These are phyloP conservation scores for Acer campestre DNA, from an alignment of 345 rosid genomes.

Conservation along the genomic window DNA sequence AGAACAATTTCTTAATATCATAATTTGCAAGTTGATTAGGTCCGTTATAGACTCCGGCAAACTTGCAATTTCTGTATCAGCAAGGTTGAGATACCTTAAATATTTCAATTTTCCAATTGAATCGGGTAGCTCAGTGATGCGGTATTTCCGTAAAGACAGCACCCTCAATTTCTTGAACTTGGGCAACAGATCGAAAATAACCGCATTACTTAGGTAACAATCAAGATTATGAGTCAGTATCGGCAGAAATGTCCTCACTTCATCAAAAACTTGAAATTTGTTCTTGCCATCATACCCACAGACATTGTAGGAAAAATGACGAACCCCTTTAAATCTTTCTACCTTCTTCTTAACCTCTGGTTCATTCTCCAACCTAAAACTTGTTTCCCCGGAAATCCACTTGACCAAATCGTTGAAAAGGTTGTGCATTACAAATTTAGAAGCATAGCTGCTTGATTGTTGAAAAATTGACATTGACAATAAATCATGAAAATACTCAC, in stretches of 20 bases:
- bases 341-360: background rate
- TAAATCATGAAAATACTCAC: constrained; percentile 1
- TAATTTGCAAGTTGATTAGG: no score
- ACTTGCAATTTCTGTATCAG: no score
- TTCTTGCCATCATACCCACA: background rate
- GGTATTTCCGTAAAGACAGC: background rate
- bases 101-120: constrained; percentile 17
- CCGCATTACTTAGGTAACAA: background rate
- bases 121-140: background rate
- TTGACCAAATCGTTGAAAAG: constrained; percentile 15
- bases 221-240: background rate
- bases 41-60: no score
- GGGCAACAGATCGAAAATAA: background rate
- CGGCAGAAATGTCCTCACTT: background rate
- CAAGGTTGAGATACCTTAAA: no score
- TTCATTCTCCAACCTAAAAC: background rate
- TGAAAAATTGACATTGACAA: constrained; percentile 15
- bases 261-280: background rate
- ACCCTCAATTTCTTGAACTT: background rate
- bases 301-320: background rate
- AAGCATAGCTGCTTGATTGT: background rate
- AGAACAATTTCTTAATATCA: no score
- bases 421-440: constrained; percentile 20
- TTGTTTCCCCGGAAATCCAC: background rate
- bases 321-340: background rate